Evolutionary conservation across 176 grass and related monocot species (phyloP).

Genomic region (Tillandsia leiboldiana): DNA sequence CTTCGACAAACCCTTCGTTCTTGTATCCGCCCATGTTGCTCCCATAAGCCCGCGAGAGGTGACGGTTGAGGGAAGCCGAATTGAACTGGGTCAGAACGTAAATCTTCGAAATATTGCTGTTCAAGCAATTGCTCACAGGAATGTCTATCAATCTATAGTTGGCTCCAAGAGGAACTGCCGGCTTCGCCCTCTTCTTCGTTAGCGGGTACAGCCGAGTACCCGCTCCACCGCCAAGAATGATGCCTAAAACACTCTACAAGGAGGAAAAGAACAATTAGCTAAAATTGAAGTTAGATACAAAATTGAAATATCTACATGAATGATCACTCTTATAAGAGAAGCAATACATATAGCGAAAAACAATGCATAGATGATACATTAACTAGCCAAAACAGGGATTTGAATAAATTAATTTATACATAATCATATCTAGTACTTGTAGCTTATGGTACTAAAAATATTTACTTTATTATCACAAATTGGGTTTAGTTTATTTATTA

Average conservation of each 20-base stretch:
- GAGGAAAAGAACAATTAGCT: neutral
- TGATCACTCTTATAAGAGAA: too few species aligned
- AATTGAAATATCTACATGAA: neutral
- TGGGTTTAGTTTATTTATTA: too few species aligned
- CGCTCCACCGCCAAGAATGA: constrained; percentile 90
- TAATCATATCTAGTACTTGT: too few species aligned
- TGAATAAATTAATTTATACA: too few species aligned
- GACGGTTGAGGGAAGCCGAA: constrained; percentile 84
- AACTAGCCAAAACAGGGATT: too few species aligned
- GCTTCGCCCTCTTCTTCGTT: constrained; percentile 95
- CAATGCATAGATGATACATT: too few species aligned
- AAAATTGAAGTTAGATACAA: neutral
- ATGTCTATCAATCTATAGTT: constrained; percentile 97
- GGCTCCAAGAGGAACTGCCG: constrained; percentile 77
- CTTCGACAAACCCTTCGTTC: constrained; percentile 96
- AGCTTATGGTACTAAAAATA: too few species aligned
- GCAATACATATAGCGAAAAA: too few species aligned
- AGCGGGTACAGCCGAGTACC: constrained; percentile 87
- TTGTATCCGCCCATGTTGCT: constrained; percentile 92
- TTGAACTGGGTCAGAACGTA: constrained; percentile 96
- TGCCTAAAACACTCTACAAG: constrained; percentile 86
- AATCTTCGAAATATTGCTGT: constrained; percentile 90
- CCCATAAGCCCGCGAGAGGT: constrained; percentile 81
- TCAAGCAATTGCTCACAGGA: constrained; percentile 94
- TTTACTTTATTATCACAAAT: too few species aligned